phyloP scores from a whole-genome alignment of 2,329 filamentous ascomycete genomes.

The Penicillium sclerotigenum region DNA sequence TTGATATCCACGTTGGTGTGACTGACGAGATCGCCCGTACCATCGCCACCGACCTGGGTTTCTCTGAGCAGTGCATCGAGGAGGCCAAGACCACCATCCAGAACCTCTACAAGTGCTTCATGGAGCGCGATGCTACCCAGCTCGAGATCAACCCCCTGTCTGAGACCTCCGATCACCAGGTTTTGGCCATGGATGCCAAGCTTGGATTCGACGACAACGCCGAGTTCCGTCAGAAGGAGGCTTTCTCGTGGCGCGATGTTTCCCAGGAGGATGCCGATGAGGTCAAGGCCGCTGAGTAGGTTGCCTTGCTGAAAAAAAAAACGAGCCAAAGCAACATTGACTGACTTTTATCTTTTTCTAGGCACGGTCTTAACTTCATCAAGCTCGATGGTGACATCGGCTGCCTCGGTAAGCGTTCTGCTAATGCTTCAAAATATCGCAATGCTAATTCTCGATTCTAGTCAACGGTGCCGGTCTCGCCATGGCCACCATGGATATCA shows the following conservation, averaged over 20 bases:
- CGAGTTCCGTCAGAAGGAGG: conserved; percentile 94
- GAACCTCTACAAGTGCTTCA: conserved; percentile 98
- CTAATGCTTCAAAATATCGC: neutral
- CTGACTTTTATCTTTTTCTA: conserved; percentile 18
- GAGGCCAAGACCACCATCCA: conserved; percentile 95
- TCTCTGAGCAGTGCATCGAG: conserved; percentile 96
- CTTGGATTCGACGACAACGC: conserved; percentile 99
- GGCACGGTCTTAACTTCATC: conserved; percentile 91
- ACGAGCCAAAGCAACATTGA: neutral
- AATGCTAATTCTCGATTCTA: conserved; percentile 12
- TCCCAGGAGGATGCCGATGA: conserved; percentile 96
- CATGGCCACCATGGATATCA: conserved; percentile 99
- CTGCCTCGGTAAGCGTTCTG: conserved; percentile 60
- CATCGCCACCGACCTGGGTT: conserved; percentile 89
- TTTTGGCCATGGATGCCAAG: conserved; percentile 99
- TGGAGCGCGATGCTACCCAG: conserved; percentile 97
- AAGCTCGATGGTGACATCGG: conserved; percentile 99
- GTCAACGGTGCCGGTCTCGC: conserved; percentile 98
- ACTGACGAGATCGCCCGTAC: conserved; percentile 90
- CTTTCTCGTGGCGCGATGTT: conserved; percentile 90
- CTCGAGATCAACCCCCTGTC: conserved; percentile 99
- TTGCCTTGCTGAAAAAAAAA: neutral
- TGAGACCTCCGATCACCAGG: conserved; percentile 96
- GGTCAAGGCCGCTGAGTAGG: conserved; percentile 87
- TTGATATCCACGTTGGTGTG: conserved; percentile 91